Conservation (phyloP, 1,284 basidiomycete species). For the Austroboletus niveus region DNA sequence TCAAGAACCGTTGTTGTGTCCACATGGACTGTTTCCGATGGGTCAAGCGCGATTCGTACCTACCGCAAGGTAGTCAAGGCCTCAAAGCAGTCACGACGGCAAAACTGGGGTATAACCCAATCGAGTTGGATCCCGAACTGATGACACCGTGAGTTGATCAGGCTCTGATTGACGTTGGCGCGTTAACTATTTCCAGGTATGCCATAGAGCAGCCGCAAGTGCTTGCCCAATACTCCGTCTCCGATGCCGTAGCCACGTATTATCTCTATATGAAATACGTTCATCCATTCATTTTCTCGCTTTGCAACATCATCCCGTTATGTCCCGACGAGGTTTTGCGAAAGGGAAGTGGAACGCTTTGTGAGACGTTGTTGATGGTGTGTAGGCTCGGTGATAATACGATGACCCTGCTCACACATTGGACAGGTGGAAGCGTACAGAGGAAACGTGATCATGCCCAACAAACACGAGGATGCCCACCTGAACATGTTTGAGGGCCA, state of each 20-base stretch:
- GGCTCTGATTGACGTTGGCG: background rate
- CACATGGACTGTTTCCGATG: conserved; percentile 99
- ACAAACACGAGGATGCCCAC: conserved; percentile 91
- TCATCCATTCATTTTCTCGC: conserved; percentile 98
- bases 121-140: conserved; percentile 96
- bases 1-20: conserved; percentile 89
- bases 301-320: conserved; percentile 99
- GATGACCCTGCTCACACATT: conserved; percentile 3
- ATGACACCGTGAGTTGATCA: conserved; percentile 87
- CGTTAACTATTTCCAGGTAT: conserved; percentile 57
- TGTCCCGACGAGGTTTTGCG: conserved; percentile 95
- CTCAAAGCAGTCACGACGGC: conserved; percentile 97
- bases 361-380: conserved; percentile 98
- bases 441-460: conserved; percentile 95
- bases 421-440: conserved; percentile 91
- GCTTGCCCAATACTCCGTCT: conserved; percentile 97
- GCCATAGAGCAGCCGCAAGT: conserved; percentile 95
- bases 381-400: conserved; percentile 21
- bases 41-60: conserved; percentile 99
- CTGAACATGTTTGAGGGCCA: conserved; percentile 96
- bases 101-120: conserved; percentile 96
- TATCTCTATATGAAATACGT: conserved; percentile 99
- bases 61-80: conserved; percentile 98
- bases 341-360: conserved; percentile 95
- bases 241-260: conserved; percentile 99